Base-by-base conservation (phyloP, 2,329 filamentous ascomycete species). In the Pyrenochaeta sp. region DNA sequence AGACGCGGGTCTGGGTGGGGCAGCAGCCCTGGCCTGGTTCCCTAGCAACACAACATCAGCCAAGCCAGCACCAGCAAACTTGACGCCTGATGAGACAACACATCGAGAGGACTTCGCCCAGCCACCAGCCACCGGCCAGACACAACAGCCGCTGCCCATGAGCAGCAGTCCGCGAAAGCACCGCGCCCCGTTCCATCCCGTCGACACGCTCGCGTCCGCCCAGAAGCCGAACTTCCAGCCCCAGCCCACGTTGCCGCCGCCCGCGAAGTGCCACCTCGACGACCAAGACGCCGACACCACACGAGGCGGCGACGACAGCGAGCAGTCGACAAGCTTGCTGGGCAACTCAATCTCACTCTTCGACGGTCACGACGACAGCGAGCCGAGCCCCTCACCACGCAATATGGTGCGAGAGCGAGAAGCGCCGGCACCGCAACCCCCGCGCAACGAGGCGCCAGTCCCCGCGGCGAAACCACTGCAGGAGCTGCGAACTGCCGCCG, bases 361-460 rank as follows among this genome's bases (percentile, higher is more conserved):
- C 46, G 73, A 77, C 19, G 19, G 19, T 19, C 19, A 19, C 19
- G 19, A 19, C 57, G 71, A 76, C 30, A 58, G 56, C 25, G 49
- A 64, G 42, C 39, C 55, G 32, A 47, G 46, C 47, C 53, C 44
- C 12, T 30, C 22, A 51, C 47, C 46, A 13, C 15, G 59, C 61
- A 80, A 62, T 22, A 86, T 86, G 82, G 83, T 84, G 10, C 80
- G 81, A 64, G 83, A 86, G 77, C 78, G 82, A 59, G 81, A 82
- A 56, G 80, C 81, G 48, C 72, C 74, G 19, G 77, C 76, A 59
- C 70, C 72, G 13, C 74, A 75, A 49, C 71, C 79, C 30, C 58
- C 58, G 30, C 68, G 62, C 46, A 61, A 56, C 36, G 62, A 61
- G 36, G 44, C 45, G 7, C 49, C 50, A 27, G 60, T 43, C 2